Evolutionary conservation across 2,329 filamentous ascomycete genomes (phyloP).

Genomic region (Exophiala sp.): DNA sequence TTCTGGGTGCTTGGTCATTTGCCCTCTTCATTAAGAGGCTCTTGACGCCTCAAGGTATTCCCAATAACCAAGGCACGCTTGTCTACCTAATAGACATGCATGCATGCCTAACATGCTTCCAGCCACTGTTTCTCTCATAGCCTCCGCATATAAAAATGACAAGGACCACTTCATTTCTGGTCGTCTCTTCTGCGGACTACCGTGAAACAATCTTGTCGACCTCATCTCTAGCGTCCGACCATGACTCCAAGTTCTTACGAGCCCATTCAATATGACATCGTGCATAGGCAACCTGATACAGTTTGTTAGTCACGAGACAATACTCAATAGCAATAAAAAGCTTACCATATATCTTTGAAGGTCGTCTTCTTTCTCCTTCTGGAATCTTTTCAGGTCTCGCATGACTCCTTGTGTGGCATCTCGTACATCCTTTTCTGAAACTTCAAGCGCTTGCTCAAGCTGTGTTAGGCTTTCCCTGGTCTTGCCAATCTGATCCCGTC

Average conservation of each 20-base stretch:
- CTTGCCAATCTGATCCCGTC: slow-evolving; percentile 91
- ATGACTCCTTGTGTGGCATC: slow-evolving; percentile 86
- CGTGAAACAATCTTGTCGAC: slow-evolving; percentile 72
- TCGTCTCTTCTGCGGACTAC: slow-evolving; percentile 1
- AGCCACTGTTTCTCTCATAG: too few species aligned
- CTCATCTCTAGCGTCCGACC: slow-evolving; percentile 85
- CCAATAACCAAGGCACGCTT: too few species aligned
- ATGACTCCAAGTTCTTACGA: slow-evolving; percentile 82
- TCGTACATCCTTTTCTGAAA: slow-evolving; percentile 85
- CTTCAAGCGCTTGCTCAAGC: slow-evolving; percentile 85
- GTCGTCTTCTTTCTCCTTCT: slow-evolving; percentile 93
- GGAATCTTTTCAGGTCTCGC: slow-evolving; percentile 87
- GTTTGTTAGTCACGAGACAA: slow-evolving; percentile 1
- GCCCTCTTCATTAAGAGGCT: too few species aligned
- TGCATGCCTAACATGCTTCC: too few species aligned
- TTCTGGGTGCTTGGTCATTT: too few species aligned
- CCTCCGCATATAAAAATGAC: too few species aligned
- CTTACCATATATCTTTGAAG: slow-evolving; percentile 91
- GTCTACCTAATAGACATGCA: too few species aligned
- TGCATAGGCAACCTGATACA: slow-evolving; percentile 74
- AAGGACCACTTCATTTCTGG: too few species aligned
- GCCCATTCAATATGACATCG: slow-evolving; percentile 94
- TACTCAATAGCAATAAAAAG: slow-evolving; percentile 14
- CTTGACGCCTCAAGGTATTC: too few species aligned
- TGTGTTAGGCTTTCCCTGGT: slow-evolving; percentile 78